Evolutionary conservation across 495 filamentous ascomycete species (phyloP).

Genomic region (Parathielavia hyrcaniae): DNA sequence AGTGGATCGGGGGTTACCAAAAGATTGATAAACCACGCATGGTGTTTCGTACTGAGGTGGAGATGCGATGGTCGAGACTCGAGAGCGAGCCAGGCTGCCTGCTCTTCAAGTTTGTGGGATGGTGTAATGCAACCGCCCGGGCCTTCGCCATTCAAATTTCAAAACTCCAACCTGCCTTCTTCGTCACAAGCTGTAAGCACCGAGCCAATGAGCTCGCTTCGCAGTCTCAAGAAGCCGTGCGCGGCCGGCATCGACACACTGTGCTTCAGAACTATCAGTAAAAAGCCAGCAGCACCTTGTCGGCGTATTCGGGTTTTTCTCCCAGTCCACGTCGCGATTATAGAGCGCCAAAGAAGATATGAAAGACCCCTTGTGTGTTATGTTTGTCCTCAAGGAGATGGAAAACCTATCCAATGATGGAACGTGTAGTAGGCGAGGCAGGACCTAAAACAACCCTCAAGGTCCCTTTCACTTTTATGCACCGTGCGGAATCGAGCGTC

Average conservation of each 20-base stretch:
- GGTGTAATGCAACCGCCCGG: constrained; percentile 12
- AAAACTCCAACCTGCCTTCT: constrained; percentile 21
- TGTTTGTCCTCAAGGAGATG: no score
- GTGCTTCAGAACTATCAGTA: no score
- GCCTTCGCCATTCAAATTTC: background rate
- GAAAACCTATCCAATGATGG: no score
- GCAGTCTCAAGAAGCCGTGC: background rate
- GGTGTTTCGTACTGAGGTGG: constrained; percentile 1
- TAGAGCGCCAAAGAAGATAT: no score
- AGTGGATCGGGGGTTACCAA: constrained; percentile 4
- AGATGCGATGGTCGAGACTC: background rate
- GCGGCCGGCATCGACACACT: background rate
- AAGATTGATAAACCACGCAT: background rate
- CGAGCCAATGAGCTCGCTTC: constrained; percentile 10
- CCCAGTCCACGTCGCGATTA: no score
- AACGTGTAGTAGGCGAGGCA: no score
- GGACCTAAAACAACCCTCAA: no score
- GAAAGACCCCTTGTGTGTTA: no score
- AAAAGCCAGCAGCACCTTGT: background rate
- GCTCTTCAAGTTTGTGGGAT: constrained; percentile 21
- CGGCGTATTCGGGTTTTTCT: no score
- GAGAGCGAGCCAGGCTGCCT: constrained; percentile 13
- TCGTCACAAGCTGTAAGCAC: background rate
- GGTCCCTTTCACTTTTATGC: background rate
- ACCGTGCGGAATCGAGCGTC: background rate